phyloP scores from a whole-genome alignment of 352 stramenopile species.

The Phytophthora ohioensis region DNA sequence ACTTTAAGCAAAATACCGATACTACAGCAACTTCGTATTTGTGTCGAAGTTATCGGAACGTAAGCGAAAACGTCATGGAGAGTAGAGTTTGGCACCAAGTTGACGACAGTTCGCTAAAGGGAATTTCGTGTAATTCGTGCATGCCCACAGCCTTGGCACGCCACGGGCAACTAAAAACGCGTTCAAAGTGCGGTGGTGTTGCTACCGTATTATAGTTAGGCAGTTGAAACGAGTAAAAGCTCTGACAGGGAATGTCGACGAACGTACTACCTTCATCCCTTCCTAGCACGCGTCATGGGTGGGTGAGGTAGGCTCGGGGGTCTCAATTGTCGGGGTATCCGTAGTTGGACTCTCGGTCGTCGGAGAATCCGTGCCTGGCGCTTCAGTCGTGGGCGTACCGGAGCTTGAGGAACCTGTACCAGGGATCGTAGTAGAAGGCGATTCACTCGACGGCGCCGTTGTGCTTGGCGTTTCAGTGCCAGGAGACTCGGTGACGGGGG shows the following conservation, averaged over 20 bases:
- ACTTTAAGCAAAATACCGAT: too few relatives aligned
- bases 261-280: neutral
- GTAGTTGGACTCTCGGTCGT: constrained; percentile 14
- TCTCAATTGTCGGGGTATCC: constrained; percentile 13
- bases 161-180: too few relatives aligned
- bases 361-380: neutral
- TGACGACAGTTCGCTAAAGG: too few relatives aligned
- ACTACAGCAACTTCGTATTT: too few relatives aligned
- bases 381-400: neutral
- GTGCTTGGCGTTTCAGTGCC: constrained; percentile 12
- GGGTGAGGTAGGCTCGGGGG: constrained; percentile 22
- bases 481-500: constrained; percentile 11
- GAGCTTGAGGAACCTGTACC: neutral
- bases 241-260: neutral
- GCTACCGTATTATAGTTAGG: too few relatives aligned
- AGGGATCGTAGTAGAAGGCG: neutral
- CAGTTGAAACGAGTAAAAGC: too few relatives aligned
- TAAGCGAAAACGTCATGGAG: too few relatives aligned
- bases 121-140: too few relatives aligned
- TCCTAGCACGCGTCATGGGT: constrained; percentile 25
- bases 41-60: too few relatives aligned
- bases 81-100: too few relatives aligned
- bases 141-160: too few relatives aligned
- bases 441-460: neutral
- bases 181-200: too few relatives aligned